phyloP scores from a whole-genome alignment of 2,329 filamentous ascomycete genomes.

The Leptosphaerulina australis region DNA sequence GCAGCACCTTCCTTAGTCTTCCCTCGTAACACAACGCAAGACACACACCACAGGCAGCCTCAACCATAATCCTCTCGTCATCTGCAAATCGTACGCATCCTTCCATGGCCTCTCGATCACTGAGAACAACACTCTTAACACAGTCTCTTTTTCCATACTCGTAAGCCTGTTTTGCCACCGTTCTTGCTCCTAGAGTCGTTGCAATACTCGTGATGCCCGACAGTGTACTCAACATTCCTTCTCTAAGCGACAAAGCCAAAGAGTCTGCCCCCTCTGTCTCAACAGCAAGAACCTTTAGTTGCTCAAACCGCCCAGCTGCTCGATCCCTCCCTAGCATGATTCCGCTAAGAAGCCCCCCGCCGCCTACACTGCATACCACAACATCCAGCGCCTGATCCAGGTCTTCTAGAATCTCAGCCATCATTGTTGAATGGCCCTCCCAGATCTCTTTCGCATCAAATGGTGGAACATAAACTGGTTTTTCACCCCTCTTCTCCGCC shows the following conservation, averaged over 20 bases:
- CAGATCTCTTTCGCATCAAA: constrained; percentile 70
- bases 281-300: constrained; percentile 65
- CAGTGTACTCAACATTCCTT: constrained; percentile 64
- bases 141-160: constrained; percentile 59
- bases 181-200: constrained; percentile 70
- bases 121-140: constrained; percentile 66
- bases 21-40: constrained; percentile 70
- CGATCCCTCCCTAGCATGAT: constrained; percentile 58
- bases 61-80: constrained; percentile 78
- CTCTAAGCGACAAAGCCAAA: constrained; percentile 65
- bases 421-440: constrained; percentile 65
- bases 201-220: constrained; percentile 75
- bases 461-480: constrained; percentile 65
- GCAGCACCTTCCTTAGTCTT: constrained; percentile 59
- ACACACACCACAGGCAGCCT: constrained; percentile 80
- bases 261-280: constrained; percentile 77
- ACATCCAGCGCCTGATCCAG: constrained; percentile 61
- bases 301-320: not conserved
- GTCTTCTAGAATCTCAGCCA: constrained; percentile 55
- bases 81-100: constrained; percentile 77
- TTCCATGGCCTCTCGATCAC: constrained; percentile 76
- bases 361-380: constrained; percentile 76
- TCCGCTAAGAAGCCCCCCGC: constrained; percentile 77
- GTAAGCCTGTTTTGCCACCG: constrained; percentile 69
- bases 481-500: constrained; percentile 19